A percentile compares a stretch with the other conserved stretches of the same genome.
Evolutionary conservation across 2,329 filamentous ascomycete species (phyloP).

Genomic region (Apiospora saccharicola): DNA sequence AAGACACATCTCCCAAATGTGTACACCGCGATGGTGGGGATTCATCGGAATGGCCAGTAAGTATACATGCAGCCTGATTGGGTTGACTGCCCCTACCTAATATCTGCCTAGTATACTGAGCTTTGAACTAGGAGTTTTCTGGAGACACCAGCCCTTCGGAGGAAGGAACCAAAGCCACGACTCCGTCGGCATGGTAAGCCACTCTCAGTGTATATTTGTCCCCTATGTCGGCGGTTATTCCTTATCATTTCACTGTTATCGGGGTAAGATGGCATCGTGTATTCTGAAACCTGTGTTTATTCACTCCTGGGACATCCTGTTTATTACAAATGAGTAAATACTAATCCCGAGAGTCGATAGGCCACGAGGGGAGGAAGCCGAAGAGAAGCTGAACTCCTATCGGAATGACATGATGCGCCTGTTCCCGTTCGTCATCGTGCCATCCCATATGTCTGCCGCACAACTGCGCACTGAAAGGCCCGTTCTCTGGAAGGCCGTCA

Average conservation of each 20-base stretch:
- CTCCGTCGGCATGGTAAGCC: background rate
- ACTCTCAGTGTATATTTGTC: too few relatives aligned
- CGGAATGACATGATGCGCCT: slow-evolving; percentile 48
- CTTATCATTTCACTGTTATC: too few relatives aligned
- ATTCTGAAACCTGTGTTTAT: too few relatives aligned
- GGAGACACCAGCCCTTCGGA: background rate
- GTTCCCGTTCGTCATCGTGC: slow-evolving; percentile 55
- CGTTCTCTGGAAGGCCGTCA: slow-evolving; percentile 58
- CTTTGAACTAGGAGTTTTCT: background rate
- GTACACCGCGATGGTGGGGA: background rate
- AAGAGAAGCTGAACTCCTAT: slow-evolving; percentile 51
- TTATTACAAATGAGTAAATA: too few relatives aligned
- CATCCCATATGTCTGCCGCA: slow-evolving; percentile 45
- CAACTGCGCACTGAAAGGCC: slow-evolving; percentile 50
- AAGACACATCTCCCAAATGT: background rate
- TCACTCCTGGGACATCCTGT: too few relatives aligned
- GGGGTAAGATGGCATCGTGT: too few relatives aligned
- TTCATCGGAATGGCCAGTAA: background rate
- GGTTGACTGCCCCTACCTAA: background rate
- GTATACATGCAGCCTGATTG: background rate
- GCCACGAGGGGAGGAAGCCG: slow-evolving; percentile 42
- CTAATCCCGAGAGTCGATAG: too few relatives aligned
- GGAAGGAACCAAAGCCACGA: background rate
- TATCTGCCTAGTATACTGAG: background rate
- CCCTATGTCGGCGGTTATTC: too few relatives aligned